Percentiles rank a stretch among this genome's conserved stretches.
These are phyloP conservation scores for Lophiotrema nucula DNA, from an alignment of 495 filamentous ascomycete species.

Conservation along the genomic window DNA sequence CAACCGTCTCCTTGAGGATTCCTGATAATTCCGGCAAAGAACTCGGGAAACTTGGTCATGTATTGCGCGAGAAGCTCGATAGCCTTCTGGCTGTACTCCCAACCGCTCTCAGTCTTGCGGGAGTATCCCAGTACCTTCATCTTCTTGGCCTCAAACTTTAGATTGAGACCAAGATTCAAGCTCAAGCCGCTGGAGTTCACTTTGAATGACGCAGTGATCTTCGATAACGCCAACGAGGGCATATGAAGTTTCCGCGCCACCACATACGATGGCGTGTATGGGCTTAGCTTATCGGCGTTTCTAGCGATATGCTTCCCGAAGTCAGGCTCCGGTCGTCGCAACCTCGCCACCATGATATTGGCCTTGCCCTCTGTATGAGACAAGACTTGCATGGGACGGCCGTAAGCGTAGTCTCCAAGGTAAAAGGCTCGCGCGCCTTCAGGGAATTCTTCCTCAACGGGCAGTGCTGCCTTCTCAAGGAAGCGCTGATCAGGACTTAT, in stretches of 20 bases:
- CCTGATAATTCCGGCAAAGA: slow-evolving; percentile 79
- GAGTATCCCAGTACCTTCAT: slow-evolving; percentile 96
- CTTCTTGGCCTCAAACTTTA: slow-evolving; percentile 95
- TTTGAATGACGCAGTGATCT: slow-evolving; percentile 90
- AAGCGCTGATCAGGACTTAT: slow-evolving; percentile 90
- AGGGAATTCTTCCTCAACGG: slow-evolving; percentile 91
- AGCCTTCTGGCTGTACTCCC: slow-evolving; percentile 92
- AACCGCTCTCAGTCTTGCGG: slow-evolving; percentile 75
- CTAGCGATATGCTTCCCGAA: slow-evolving; percentile 73
- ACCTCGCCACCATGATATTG: slow-evolving; percentile 68
- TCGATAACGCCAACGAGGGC: slow-evolving; percentile 85
- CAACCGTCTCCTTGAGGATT: slow-evolving; percentile 72
- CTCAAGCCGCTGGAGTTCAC: slow-evolving; percentile 74
- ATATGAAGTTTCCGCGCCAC: slow-evolving; percentile 79
- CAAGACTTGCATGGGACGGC: slow-evolving; percentile 80
- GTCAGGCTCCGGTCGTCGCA: slow-evolving; percentile 70
- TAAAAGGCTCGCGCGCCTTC: slow-evolving; percentile 81
- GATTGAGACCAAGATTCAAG: slow-evolving; percentile 87
- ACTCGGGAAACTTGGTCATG: slow-evolving; percentile 91
- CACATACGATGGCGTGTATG: slow-evolving; percentile 80
- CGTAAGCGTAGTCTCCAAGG: slow-evolving; percentile 93
- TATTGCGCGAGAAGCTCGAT: slow-evolving; percentile 77
- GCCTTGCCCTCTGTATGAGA: slow-evolving; percentile 70
- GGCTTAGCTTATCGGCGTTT: slow-evolving; percentile 62
- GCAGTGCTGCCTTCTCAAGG: slow-evolving; percentile 78